Evolutionary conservation across 2,329 filamentous ascomycete genomes (phyloP), one percentile per base, ranked within the genome.

Genomic region (Aspergillus clavatus): DNA sequence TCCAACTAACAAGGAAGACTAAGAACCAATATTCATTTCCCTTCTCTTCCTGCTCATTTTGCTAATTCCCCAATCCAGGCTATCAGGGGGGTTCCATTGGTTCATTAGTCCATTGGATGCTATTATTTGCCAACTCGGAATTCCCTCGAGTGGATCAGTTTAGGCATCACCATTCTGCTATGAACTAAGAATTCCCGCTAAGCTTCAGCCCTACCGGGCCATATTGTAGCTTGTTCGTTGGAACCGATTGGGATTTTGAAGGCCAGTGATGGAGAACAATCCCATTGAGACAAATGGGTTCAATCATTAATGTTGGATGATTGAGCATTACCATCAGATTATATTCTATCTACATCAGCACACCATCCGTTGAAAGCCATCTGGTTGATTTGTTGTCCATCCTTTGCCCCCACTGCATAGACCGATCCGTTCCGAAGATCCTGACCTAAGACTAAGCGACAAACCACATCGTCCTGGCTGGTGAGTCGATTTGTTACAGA

Each of bases 201-300:
- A 61, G 51, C 56, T 51, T 62, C 60, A 63, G 60, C 60, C 60
- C 60, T 62, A 63, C 57, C 46, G 43, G 58, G 58, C 51, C 14
- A 18, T 35, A 18, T 10, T 8, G 11, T 11, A 35, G 16, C 31
- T 35, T 35, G n/a, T n/a, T n/a, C n/a, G n/a, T n/a, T n/a, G n/a
- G n/a, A n/a, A n/a, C n/a, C n/a, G n/a, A n/a, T n/a, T 18, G 29
- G 3, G 8, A 6, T 16, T n/a, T 31, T 8, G 7, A 31, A 3
- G 3, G 14, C 10, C 7, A 28, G 2, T 28, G 27, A 4, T 6
- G 10, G 6, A 5, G 10, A n/a, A 11, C 11, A 28, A 4, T 28
- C 27, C n/a, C n/a, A 28, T 12, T 4, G 3, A n/a, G 5, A n/a
- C 11, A 28, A 28, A n/a, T 28, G 12, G 14, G 7, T 14, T 26